Evolutionary conservation across 805 yeast genomes (phyloP).

Genomic region (Sugiyamaella valdiviana): DNA sequence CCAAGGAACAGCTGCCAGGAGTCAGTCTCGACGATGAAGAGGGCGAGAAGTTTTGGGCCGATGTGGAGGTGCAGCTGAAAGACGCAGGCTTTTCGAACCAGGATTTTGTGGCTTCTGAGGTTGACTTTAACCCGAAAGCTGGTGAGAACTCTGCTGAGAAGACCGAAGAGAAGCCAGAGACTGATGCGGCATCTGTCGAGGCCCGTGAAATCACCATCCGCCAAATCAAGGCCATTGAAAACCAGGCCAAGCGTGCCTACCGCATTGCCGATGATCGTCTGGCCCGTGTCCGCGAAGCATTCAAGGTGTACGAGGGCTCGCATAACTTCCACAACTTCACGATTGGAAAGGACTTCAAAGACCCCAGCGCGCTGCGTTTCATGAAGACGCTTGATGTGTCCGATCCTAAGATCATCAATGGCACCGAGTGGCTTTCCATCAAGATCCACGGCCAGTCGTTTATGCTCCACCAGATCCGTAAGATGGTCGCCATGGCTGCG

Average conservation of each 20-base stretch:
- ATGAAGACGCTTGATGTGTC: slow-evolving; percentile 76
- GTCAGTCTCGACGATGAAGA: slow-evolving; percentile 51
- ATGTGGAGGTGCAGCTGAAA: slow-evolving; percentile 36
- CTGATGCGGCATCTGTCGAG: too few species aligned
- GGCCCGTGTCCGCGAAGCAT: slow-evolving; percentile 55
- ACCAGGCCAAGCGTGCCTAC: slow-evolving; percentile 58
- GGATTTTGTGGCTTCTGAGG: slow-evolving; percentile 10
- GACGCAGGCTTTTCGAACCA: slow-evolving; percentile 35
- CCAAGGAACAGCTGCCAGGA: slow-evolving; percentile 45
- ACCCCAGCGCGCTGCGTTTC: slow-evolving; percentile 75
- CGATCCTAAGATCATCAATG: slow-evolving; percentile 86
- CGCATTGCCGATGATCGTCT: slow-evolving; percentile 61
- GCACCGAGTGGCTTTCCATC: slow-evolving; percentile 93
- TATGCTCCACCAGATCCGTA: slow-evolving; percentile 96
- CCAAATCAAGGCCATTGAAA: slow-evolving; percentile 39
- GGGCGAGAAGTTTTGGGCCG: slow-evolving; percentile 68
- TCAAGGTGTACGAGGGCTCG: slow-evolving; percentile 72
- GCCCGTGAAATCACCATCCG: slow-evolving; percentile 1
- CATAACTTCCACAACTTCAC: slow-evolving; percentile 92
- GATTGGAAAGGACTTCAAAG: slow-evolving; percentile 71
- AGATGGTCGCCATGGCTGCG: slow-evolving; percentile 95
- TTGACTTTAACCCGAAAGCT: slow-evolving; percentile 24
- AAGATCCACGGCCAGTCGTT: slow-evolving; percentile 97
- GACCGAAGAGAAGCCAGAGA: slow-evolving; percentile 32
- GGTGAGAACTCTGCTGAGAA: slow-evolving; percentile 30